A percentile compares a stretch with the other conserved stretches of the same genome.
Conservation (phyloP, 1,284 basidiomycete genomes). For the Prillingera fragicola region DNA sequence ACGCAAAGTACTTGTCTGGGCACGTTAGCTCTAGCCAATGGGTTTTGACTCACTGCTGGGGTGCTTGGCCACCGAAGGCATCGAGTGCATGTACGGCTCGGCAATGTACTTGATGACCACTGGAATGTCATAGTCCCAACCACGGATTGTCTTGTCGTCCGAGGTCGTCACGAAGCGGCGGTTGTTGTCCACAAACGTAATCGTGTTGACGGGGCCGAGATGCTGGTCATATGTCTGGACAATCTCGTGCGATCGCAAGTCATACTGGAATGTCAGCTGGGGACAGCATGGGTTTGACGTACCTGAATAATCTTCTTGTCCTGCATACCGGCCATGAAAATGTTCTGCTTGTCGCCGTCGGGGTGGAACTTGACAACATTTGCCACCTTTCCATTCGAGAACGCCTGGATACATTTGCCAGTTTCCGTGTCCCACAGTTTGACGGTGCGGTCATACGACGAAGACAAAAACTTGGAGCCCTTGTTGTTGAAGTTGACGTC, state of each 20-base stretch:
- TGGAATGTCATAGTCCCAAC: slow-evolving; percentile 97
- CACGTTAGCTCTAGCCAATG: background rate
- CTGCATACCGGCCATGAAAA: slow-evolving; percentile 96
- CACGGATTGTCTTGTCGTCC: slow-evolving; percentile 98
- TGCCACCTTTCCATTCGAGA: slow-evolving; percentile 93
- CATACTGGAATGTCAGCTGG: slow-evolving; percentile 68
- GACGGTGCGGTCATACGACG: slow-evolving; percentile 92
- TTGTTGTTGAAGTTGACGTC: slow-evolving; percentile 93
- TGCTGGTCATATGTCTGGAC: slow-evolving; percentile 99
- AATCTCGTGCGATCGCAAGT: slow-evolving; percentile 86
- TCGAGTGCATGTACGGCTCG: slow-evolving; percentile 98
- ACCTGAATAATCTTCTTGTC: slow-evolving; percentile 99
- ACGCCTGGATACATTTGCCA: slow-evolving; percentile 84
- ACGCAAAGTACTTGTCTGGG: slow-evolving; percentile 89
- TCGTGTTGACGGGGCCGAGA: slow-evolving; percentile 94
- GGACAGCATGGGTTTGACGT: slow-evolving; percentile 25
- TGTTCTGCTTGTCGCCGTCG: slow-evolving; percentile 89
- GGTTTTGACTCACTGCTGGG: slow-evolving; percentile 70
- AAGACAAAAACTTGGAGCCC: slow-evolving; percentile 82
- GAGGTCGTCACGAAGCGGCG: slow-evolving; percentile 95
- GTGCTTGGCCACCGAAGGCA: slow-evolving; percentile 94
- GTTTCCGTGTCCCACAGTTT: slow-evolving; percentile 99
- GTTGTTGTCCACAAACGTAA: slow-evolving; percentile 95
- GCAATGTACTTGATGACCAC: slow-evolving; percentile 99
- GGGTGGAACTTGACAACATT: slow-evolving; percentile 94